phyloP scores from a whole-genome alignment of 331 rosid species.

The Pyracantha coccinea region DNA sequence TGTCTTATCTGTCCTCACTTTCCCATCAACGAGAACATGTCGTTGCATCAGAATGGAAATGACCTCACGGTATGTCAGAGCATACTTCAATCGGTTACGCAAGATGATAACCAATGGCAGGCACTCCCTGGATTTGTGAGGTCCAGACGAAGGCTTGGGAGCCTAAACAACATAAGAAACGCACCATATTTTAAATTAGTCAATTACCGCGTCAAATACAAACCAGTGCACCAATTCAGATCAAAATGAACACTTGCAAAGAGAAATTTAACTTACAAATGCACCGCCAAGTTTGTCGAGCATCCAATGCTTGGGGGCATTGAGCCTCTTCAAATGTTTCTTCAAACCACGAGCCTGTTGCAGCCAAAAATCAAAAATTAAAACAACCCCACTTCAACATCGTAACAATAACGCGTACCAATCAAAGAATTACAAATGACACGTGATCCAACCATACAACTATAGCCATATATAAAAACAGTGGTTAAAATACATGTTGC shows the following conservation, averaged over 20 bases:
- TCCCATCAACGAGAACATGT: constrained; percentile 24
- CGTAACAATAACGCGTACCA: too few relatives aligned
- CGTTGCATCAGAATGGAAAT: constrained; percentile 25
- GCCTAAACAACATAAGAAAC: constrained; percentile 13
- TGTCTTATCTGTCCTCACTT: constrained; percentile 27
- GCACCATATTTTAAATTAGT: neutral
- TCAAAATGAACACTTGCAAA: neutral
- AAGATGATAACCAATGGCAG: constrained; percentile 22
- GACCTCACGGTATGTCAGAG: constrained; percentile 22
- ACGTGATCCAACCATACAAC: neutral
- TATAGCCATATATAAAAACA: neutral
- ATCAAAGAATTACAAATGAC: neutral
- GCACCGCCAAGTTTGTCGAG: constrained; percentile 31
- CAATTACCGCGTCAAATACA: neutral
- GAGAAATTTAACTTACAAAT: constrained; percentile 12
- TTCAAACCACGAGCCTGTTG: constrained; percentile 23
- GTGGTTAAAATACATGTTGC: neutral
- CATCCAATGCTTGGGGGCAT: constrained; percentile 32
- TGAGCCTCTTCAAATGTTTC: constrained; percentile 29
- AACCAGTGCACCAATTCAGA: neutral
- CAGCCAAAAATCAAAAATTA: neutral
- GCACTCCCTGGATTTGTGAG: constrained; percentile 31
- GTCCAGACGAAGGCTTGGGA: constrained; percentile 35
- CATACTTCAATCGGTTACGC: constrained; percentile 27
- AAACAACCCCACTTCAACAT: neutral